A percentile compares a stretch with the other conserved stretches of the same genome.
Conservation (phyloP, 441 rosid species). For the Gossypium gossypioides region DNA sequence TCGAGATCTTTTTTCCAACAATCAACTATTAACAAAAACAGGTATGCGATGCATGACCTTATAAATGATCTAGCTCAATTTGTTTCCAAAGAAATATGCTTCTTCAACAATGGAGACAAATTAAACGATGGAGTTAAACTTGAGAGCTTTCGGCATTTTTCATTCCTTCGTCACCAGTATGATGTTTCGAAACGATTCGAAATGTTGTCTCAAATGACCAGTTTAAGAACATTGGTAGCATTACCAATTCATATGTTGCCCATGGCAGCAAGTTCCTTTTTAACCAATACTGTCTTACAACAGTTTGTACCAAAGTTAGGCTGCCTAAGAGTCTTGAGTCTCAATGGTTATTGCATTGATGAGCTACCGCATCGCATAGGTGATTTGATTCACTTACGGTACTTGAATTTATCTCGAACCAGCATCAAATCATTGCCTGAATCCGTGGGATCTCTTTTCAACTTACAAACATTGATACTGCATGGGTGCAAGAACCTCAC, state of each 20-base stretch:
- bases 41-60: slow-evolving; percentile 20
- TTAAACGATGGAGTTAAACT: background rate
- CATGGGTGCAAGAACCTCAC: slow-evolving; percentile 2
- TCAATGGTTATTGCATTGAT: slow-evolving; percentile 6
- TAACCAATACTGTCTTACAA: background rate
- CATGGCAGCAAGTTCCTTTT: background rate
- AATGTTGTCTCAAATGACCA: background rate
- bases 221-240: slow-evolving; percentile 8
- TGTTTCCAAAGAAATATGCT: slow-evolving; percentile 7
- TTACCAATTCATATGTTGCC: background rate
- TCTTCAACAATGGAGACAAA: background rate
- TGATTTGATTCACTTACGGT: slow-evolving; percentile 10
- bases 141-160: background rate
- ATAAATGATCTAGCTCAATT: slow-evolving; percentile 14
- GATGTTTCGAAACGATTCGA: slow-evolving; percentile 5
- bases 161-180: background rate
- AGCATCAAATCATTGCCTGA: background rate
- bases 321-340: slow-evolving; percentile 10
- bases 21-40: background rate
- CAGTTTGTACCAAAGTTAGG: slow-evolving; percentile 3
- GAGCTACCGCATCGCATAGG: slow-evolving; percentile 14
- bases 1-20: slow-evolving; percentile 16
- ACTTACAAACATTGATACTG: slow-evolving; percentile 13
- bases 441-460: slow-evolving; percentile 2
- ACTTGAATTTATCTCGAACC: slow-evolving; percentile 5